phyloP scores from a whole-genome alignment of 176 grass and related monocot genomes.

The Phoenix roebelenii region DNA sequence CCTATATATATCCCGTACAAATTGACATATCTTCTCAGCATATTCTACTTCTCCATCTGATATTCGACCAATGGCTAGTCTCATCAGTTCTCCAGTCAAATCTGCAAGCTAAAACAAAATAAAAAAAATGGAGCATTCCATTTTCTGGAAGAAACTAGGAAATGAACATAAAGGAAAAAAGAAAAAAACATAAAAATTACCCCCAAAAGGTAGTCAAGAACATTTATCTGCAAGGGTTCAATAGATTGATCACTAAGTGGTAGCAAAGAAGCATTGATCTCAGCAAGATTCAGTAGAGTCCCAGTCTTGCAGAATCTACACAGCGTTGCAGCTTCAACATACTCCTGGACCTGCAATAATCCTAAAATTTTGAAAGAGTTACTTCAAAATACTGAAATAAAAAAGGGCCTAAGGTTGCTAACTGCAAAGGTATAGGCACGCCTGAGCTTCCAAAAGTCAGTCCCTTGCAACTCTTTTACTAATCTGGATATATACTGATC shows the following conservation, averaged over 20 bases:
- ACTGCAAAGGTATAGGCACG: slow-evolving; percentile 88
- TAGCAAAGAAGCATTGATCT: slow-evolving; percentile 89
- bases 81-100: slow-evolving; percentile 96
- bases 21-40: slow-evolving; percentile 81
- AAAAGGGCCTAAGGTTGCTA: slow-evolving; percentile 19
- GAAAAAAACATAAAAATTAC: slow-evolving; percentile 28
- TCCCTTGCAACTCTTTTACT: slow-evolving; percentile 85
- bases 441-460: slow-evolving; percentile 98
- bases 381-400: too few relatives aligned
- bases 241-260: slow-evolving; percentile 49
- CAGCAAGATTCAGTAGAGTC: slow-evolving; percentile 69
- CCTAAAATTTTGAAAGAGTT: too few relatives aligned
- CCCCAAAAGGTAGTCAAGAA: slow-evolving; percentile 89
- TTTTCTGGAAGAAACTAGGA: not conserved
- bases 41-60: slow-evolving; percentile 96
- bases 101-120: slow-evolving; percentile 68
- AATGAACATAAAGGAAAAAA: not conserved
- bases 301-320: slow-evolving; percentile 91
- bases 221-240: slow-evolving; percentile 89
- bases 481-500: slow-evolving; percentile 71
- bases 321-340: slow-evolving; percentile 82
- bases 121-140: too few relatives aligned
- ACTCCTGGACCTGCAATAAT: slow-evolving; percentile 80
- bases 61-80: slow-evolving; percentile 91
- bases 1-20: slow-evolving; percentile 86